phyloP scores from a whole-genome alignment of 2,329 filamentous ascomycete genomes.

The Raffaelea albimanens region DNA sequence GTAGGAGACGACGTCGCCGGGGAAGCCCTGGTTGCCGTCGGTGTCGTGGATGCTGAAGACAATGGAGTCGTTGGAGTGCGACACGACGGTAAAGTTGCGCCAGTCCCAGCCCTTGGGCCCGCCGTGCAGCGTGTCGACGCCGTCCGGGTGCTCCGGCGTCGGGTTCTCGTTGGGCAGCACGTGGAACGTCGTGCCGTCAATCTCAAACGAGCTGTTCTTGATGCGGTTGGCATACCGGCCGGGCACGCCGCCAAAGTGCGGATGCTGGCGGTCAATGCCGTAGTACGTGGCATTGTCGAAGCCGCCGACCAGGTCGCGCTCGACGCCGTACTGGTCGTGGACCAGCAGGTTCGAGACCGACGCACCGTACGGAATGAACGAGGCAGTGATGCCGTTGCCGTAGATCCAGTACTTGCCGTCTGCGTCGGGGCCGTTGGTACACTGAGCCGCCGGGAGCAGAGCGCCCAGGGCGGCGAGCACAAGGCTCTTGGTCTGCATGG shows the following conservation, averaged over 20 bases:
- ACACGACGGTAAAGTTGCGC: slow-evolving; percentile 67
- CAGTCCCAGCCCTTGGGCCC: slow-evolving; percentile 67
- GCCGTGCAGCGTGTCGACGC: slow-evolving; percentile 58
- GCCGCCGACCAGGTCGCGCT: slow-evolving; percentile 62
- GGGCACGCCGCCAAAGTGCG: slow-evolving; percentile 63
- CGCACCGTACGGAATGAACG: slow-evolving; percentile 67
- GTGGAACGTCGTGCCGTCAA: slow-evolving; percentile 53
- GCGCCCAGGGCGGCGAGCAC: background rate
- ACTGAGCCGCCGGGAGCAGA: background rate
- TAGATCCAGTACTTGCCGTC: slow-evolving; percentile 65
- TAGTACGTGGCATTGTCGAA: slow-evolving; percentile 72
- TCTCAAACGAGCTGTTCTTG: slow-evolving; percentile 62
- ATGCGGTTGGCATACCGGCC: slow-evolving; percentile 76
- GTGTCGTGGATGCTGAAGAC: slow-evolving; percentile 67
- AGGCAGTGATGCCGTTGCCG: slow-evolving; percentile 55
- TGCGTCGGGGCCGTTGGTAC: slow-evolving; percentile 34
- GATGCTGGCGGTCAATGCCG: slow-evolving; percentile 51
- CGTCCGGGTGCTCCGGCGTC: slow-evolving; percentile 36
- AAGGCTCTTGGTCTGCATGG: slow-evolving; percentile 2
- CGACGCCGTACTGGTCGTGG: slow-evolving; percentile 56
- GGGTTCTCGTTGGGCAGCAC: slow-evolving; percentile 56
- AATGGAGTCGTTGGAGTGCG: slow-evolving; percentile 56
- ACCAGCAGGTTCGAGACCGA: slow-evolving; percentile 64
- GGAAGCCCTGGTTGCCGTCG: slow-evolving; percentile 68
- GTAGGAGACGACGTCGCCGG: slow-evolving; percentile 64